phyloP scores from a whole-genome alignment of 2,329 filamentous ascomycete species.

The Ascochyta fabae region DNA sequence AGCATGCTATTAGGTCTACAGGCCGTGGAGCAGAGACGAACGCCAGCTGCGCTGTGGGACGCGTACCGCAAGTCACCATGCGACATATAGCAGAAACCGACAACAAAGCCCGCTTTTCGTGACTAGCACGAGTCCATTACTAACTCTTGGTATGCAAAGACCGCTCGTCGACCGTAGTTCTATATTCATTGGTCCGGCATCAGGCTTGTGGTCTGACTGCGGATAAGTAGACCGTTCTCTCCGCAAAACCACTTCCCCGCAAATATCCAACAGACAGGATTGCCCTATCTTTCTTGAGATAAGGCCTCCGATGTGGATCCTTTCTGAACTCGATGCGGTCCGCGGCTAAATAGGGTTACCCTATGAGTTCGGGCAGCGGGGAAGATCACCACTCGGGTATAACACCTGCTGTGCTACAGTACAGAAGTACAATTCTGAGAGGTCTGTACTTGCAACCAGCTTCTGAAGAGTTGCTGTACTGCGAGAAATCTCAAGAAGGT shows the following conservation, averaged over 20 bases:
- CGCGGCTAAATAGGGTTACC: conserved; percentile 9
- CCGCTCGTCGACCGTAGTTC: background rate
- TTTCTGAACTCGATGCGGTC: conserved; percentile 12
- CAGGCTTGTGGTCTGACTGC: background rate
- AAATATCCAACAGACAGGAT: background rate
- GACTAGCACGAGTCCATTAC: background rate
- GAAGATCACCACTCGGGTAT: conserved; percentile 1
- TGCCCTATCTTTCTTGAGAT: background rate
- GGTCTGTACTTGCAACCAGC: too few species aligned
- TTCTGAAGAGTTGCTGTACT: background rate
- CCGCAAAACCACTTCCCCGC: background rate
- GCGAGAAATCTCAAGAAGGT: background rate
- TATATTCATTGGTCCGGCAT: background rate
- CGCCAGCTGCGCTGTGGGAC: conserved; percentile 18
- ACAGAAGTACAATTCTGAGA: background rate
- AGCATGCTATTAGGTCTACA: conserved; percentile 3
- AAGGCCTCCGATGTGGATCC: background rate
- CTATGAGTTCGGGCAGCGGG: conserved; percentile 6
- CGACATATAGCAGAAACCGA: background rate
- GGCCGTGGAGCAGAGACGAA: conserved; percentile 15
- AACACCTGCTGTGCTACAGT: background rate
- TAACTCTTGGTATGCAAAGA: conserved; percentile 1
- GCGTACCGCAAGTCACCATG: conserved; percentile 1
- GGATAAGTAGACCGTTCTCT: conserved; percentile 1
- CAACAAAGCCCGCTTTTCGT: background rate